Evolutionary conservation across 2,329 filamentous ascomycete species (phyloP).

Genomic region (Helicocarpus griseus): DNA sequence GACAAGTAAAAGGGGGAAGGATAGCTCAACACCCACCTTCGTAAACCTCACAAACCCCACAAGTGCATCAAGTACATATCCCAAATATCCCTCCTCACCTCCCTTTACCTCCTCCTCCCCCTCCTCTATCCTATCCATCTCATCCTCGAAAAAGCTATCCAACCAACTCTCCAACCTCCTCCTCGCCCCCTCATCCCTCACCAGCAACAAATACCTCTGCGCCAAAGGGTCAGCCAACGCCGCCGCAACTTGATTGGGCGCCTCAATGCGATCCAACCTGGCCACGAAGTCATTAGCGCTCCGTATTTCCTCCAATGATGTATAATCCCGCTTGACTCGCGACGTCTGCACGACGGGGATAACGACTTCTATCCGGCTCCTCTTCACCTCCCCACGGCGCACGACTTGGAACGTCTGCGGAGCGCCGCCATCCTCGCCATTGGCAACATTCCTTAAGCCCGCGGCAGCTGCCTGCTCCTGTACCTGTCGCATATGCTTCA

Average conservation of each 20-base stretch:
- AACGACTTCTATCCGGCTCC: constrained; percentile 41
- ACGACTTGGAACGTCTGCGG: constrained; percentile 56
- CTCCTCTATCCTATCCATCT: constrained; percentile 27
- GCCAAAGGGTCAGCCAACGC: constrained; percentile 65
- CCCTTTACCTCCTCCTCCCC: constrained; percentile 26
- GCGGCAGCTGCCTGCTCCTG: constrained; percentile 43
- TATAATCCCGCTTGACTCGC: constrained; percentile 52
- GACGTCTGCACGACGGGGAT: constrained; percentile 66
- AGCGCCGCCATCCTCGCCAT: constrained; percentile 17
- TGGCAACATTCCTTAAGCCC: not conserved
- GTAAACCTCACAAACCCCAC: constrained; percentile 28
- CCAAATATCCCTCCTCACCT: constrained; percentile 30
- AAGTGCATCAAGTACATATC: constrained; percentile 25
- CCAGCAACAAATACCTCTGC: constrained; percentile 62
- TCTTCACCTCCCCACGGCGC: constrained; percentile 41
- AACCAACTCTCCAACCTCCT: constrained; percentile 30
- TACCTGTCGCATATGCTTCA: constrained; percentile 55
- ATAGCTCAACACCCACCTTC: constrained; percentile 22
- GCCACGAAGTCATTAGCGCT: constrained; percentile 59
- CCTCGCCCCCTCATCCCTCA: constrained; percentile 46
- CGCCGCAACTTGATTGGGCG: constrained; percentile 73
- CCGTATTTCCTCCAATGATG: constrained; percentile 65
- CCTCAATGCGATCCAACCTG: constrained; percentile 66
- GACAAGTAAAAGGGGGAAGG: not conserved
- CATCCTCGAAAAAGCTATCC: constrained; percentile 29